phyloP scores from a whole-genome alignment of 306 rosid genomes.

The Trichosanthes truncata region DNA sequence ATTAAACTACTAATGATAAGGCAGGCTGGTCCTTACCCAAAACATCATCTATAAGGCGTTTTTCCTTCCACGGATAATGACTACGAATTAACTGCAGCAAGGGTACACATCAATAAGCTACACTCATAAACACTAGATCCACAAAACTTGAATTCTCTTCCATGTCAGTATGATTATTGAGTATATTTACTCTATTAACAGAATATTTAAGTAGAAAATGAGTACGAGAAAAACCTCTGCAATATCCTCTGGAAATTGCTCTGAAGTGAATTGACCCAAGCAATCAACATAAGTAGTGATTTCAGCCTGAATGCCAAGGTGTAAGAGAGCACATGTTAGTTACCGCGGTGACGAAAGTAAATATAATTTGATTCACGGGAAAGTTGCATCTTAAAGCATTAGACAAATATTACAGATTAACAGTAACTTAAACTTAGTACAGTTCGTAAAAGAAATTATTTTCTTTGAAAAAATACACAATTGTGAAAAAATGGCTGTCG shows the following conservation, averaged over 20 bases:
- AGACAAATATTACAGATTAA: background rate
- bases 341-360: background rate
- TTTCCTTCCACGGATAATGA: constrained; percentile 70
- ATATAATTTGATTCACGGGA: background rate
- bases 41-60: constrained; percentile 90
- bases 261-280: constrained; percentile 90
- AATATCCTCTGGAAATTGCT: constrained; percentile 82
- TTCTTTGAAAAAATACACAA: background rate
- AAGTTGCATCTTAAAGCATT: background rate
- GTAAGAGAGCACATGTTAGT: background rate
- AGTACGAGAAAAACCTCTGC: constrained; percentile 56
- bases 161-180: background rate
- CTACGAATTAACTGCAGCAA: constrained; percentile 70
- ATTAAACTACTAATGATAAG: background rate
- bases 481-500: background rate
- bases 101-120: constrained; percentile 12
- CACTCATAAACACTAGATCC: background rate
- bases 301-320: constrained; percentile 47
- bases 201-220: background rate
- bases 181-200: background rate
- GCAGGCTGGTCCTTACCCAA: constrained; percentile 54
- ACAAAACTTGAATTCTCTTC: background rate
- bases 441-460: background rate
- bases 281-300: constrained; percentile 84
- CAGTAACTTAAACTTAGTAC: background rate